Conservation (phyloP, 441 rosid species). For the Erodium texanum region DNA sequence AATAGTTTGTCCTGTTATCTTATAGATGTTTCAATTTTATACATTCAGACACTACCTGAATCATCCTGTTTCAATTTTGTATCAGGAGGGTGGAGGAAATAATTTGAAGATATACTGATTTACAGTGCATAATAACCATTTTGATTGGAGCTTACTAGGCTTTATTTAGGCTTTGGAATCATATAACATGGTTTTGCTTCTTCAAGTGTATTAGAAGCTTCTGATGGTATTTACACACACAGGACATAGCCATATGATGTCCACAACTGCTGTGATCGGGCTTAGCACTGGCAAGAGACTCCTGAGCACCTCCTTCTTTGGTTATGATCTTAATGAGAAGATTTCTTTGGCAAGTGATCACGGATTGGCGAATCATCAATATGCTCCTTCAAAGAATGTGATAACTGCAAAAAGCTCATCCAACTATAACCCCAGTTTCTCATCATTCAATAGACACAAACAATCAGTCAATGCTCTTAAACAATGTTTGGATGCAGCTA, state of each 20-base stretch:
- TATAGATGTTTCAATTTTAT: not conserved
- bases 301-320: conserved; percentile 53
- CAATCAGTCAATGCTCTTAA: conserved; percentile 55
- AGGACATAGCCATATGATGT: conserved; percentile 44
- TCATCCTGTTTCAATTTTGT: not conserved
- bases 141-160: not conserved
- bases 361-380: conserved; percentile 34
- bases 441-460: conserved; percentile 27
- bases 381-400: conserved; percentile 33
- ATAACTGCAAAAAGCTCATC: conserved; percentile 48
- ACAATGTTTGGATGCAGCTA: conserved; percentile 39
- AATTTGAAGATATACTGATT: not conserved
- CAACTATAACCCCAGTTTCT: conserved; percentile 41
- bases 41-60: not conserved
- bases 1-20: not conserved
- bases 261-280: conserved; percentile 72
- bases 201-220: conserved; percentile 19
- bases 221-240: conserved; percentile 24
- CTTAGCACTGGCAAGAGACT: conserved; percentile 66
- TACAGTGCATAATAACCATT: not conserved
- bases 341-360: conserved; percentile 40
- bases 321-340: conserved; percentile 58
- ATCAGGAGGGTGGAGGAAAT: not conserved
- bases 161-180: conserved; percentile 11
- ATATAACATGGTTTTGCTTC: conserved; percentile 13